Evolutionary conservation across 2,329 filamentous ascomycete species (phyloP), one percentile per base, ranked within the genome.

Genomic region (Nemania serpens): DNA sequence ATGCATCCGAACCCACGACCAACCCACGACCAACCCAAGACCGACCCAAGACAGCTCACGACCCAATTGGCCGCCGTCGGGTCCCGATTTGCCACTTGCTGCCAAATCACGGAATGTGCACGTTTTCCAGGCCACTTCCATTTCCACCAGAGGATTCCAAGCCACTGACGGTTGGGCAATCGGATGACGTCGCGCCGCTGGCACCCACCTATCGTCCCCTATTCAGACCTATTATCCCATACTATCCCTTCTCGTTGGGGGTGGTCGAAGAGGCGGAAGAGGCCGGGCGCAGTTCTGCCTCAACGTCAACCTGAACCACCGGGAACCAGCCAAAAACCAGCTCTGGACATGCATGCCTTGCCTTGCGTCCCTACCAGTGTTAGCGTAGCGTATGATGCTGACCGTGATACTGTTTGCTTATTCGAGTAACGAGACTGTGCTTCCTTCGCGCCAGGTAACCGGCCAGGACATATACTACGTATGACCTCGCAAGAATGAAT

Each of bases 1-100:
- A 71, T 70, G 69, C 69, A 71, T 65, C 58, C 51, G 62, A 62
- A 51, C 66, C 42, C 42, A 45, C 42, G 42, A 45, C 42, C 18
- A 18, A 45, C 25, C 25, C 25, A 29, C 3, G 25, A 7, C 25
- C 25, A 29, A 7, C 25, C 25, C 25, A 29, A 29, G 25, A 29
- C 25, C 18, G 17, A 43, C 41, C 64, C 62, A 61, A 58, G 36
- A 29, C 25, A 62, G 49, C 66, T 17, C 17, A 22, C 42, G 42
- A 55, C 59, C 61, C 68, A 66, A 72, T 69, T 69, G 68, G 67
- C 48, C 46, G 37, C 55, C 20, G 36, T 55, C 34, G 10, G 41
- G 48, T 45, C 56, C 57, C 53, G 47, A 64, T 65, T 66, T 59
- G 65, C 65, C 65, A 65, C 63, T n/a, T 29, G 54, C 57, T 59